These are phyloP conservation scores for Hibiscus syriacus DNA, from an alignment of 345 rosid species.

Conservation along the genomic window DNA sequence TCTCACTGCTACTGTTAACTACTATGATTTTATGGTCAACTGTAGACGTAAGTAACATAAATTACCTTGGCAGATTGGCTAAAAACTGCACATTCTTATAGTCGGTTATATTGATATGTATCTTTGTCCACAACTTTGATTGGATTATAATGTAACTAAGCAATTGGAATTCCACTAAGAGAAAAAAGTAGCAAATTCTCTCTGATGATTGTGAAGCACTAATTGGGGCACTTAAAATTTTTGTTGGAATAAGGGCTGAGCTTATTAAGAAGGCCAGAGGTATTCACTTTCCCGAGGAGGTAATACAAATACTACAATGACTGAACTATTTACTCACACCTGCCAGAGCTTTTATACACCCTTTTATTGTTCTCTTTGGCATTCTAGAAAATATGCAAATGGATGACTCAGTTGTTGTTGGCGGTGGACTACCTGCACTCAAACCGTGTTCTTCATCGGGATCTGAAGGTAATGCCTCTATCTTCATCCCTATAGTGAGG, in stretches of 20 bases:
- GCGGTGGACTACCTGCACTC: conserved; percentile 94
- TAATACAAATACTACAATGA: conserved; percentile 19
- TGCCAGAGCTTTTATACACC: not conserved
- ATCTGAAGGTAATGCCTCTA: conserved; percentile 57
- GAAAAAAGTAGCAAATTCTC: not conserved
- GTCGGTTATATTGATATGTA: not conserved
- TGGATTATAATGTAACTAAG: not conserved
- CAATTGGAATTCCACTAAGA: not conserved
- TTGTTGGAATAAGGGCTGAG: conserved; percentile 50
- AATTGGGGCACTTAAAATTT: not conserved
- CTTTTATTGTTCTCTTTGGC: conserved; percentile 9
- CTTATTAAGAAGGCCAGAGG: conserved; percentile 85
- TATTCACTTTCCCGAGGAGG: conserved; percentile 77
- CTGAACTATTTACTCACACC: conserved; percentile 1
- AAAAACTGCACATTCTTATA: not conserved
- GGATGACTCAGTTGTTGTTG: conserved; percentile 87
- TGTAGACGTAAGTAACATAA: not conserved
- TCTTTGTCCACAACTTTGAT: not conserved
- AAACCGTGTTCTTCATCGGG: conserved; percentile 92
- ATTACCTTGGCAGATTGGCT: not conserved
- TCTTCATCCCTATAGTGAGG: not conserved
- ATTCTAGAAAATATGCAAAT: conserved; percentile 82
- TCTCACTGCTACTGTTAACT: not conserved
- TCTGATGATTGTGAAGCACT: not conserved
- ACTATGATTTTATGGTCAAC: not conserved